A percentile compares a stretch with the other conserved stretches of the same genome.
phyloP scores from a whole-genome alignment of 768 basidiomycete species.

The Calvatia gigantea region DNA sequence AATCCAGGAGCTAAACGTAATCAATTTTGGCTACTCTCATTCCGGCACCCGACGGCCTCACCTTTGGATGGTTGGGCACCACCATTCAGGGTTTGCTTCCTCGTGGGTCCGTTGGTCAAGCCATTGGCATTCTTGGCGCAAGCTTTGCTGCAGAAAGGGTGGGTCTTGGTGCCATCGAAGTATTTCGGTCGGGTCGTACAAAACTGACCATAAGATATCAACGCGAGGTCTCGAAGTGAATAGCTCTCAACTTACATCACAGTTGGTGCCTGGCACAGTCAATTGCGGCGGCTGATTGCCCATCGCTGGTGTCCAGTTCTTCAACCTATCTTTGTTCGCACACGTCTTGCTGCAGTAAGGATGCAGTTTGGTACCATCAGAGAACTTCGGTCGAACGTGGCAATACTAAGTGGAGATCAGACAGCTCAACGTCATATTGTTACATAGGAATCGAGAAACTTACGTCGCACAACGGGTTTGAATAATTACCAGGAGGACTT shows the following conservation, averaged over 20 bases:
- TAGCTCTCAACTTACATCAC: slow-evolving; percentile 13
- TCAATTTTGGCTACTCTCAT: not conserved
- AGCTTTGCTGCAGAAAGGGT: slow-evolving; percentile 62
- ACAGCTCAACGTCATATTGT: slow-evolving; percentile 1
- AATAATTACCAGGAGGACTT: slow-evolving; percentile 27
- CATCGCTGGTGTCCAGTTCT: slow-evolving; percentile 8
- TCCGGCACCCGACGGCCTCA: slow-evolving; percentile 14
- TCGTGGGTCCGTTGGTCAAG: slow-evolving; percentile 17
- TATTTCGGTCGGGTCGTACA: slow-evolving; percentile 61
- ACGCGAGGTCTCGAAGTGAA: not conserved
- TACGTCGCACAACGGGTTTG: slow-evolving; percentile 49
- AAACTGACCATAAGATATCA: slow-evolving; percentile 31
- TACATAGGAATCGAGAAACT: slow-evolving; percentile 18
- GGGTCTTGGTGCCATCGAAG: slow-evolving; percentile 51
- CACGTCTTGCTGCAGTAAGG: slow-evolving; percentile 60
- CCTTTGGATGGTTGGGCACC: slow-evolving; percentile 15
- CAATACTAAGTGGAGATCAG: slow-evolving; percentile 39
- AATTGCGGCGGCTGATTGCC: slow-evolving; percentile 1
- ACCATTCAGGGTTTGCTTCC: slow-evolving; percentile 19
- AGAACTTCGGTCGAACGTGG: slow-evolving; percentile 50
- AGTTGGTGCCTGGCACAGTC: slow-evolving; percentile 12
- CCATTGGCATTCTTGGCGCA: slow-evolving; percentile 48
- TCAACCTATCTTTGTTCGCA: slow-evolving; percentile 39
- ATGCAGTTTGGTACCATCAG: slow-evolving; percentile 53
- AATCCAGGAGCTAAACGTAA: slow-evolving; percentile 3